A percentile compares a stretch with the other conserved stretches of the same genome.
phyloP scores from a whole-genome alignment of 129 eudicot species.

The Calendula officinalis region DNA sequence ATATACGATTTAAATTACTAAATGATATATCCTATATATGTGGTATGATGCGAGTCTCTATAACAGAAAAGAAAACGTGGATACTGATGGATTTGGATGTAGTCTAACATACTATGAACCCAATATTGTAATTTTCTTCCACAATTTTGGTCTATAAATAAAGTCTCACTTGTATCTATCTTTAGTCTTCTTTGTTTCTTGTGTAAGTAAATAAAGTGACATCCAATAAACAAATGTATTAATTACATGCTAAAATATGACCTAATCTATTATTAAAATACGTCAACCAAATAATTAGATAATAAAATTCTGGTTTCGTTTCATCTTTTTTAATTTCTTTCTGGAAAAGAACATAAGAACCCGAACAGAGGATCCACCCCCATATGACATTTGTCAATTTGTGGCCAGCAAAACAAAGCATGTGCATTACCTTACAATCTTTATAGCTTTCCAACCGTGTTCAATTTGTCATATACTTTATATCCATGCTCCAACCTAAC shows the following conservation, averaged over 20 bases:
- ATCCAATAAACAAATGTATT: not conserved
- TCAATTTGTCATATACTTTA: constrained; percentile 8
- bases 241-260: not conserved
- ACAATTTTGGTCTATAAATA: constrained; percentile 12
- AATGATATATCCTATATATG: constrained; percentile 1
- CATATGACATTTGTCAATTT: constrained; percentile 34
- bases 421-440: constrained; percentile 32
- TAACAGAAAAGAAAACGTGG: constrained; percentile 19
- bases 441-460: constrained; percentile 22
- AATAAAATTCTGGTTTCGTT: no score
- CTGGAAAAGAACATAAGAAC: not conserved
- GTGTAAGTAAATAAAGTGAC: constrained; percentile 7
- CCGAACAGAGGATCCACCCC: constrained; percentile 15
- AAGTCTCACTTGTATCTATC: constrained; percentile 9
- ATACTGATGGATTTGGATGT: constrained; percentile 18
- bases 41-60: constrained; percentile 8
- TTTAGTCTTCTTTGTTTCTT: constrained; percentile 13
- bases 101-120: constrained; percentile 30
- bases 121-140: constrained; percentile 11
- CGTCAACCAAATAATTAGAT: no score
- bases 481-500: constrained; percentile 1
- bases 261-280: no score
- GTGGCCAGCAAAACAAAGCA: constrained; percentile 30
- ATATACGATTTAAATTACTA: not conserved
- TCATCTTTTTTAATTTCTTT: no score